These are phyloP conservation scores for Xerocomellus amylosporus DNA, from an alignment of 768 basidiomycete species.

Conservation along the genomic window DNA sequence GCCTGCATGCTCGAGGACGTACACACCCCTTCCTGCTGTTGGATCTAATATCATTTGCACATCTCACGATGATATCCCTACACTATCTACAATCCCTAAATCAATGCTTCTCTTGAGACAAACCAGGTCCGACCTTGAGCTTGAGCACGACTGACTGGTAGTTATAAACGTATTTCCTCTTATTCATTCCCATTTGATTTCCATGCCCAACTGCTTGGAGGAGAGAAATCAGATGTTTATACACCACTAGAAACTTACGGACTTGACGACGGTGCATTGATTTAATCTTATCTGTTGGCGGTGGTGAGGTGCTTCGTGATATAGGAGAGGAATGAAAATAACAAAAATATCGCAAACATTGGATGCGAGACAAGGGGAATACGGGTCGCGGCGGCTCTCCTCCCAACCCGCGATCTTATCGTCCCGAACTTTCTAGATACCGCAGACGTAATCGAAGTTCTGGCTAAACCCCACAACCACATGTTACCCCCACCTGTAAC, in stretches of 20 bases:
- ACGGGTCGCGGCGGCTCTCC: neutral
- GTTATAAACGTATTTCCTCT: neutral
- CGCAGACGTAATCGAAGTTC: neutral
- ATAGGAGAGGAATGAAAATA: neutral
- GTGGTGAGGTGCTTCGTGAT: neutral
- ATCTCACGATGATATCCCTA: slow-evolving; percentile 30
- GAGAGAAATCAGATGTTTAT: neutral
- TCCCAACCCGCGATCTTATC: neutral
- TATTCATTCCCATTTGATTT: neutral
- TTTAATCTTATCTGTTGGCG: neutral
- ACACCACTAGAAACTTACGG: neutral
- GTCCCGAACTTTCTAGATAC: neutral
- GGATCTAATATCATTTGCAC: slow-evolving; percentile 12
- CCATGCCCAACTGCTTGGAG: neutral
- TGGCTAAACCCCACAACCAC: neutral
- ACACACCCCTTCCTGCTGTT: neutral
- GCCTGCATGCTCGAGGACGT: slow-evolving; percentile 7
- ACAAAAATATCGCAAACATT: neutral
- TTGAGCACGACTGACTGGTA: neutral
- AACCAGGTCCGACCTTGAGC: neutral
- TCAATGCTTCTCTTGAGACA: slow-evolving; percentile 1
- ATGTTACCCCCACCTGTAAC: too few relatives aligned
- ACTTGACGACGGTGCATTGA: too few relatives aligned
- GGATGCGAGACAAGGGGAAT: neutral
- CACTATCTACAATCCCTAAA: slow-evolving; percentile 21